Conservation (phyloP, 164 flowering plant species). For the Chimonanthus salicifolius region DNA sequence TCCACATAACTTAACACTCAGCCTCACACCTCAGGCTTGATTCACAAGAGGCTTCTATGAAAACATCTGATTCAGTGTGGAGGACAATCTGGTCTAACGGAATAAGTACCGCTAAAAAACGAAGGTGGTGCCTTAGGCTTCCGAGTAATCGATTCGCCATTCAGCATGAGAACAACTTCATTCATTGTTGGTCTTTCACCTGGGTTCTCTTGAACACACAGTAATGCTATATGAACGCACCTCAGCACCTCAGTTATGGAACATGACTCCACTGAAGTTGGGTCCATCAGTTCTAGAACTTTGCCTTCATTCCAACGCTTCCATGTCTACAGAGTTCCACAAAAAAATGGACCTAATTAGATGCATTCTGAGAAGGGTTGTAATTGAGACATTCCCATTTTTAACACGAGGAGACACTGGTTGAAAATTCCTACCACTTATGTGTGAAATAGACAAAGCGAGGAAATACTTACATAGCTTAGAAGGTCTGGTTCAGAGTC, state of each 20-base stretch:
- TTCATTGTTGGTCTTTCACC: neutral
- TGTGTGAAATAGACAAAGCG: neutral
- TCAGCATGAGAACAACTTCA: constrained; percentile 1
- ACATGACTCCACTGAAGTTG: neutral
- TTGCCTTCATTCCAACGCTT: neutral
- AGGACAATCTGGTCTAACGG: neutral
- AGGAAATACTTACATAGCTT: neutral
- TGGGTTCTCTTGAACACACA: constrained; percentile 5
- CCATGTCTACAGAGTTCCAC: constrained; percentile 2
- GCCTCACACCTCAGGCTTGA: too few species aligned
- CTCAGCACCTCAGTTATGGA: neutral
- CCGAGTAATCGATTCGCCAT: neutral
- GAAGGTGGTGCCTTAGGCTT: neutral
- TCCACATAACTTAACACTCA: too few species aligned
- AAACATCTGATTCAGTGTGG: neutral
- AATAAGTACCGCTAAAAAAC: neutral
- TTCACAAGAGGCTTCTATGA: too few species aligned
- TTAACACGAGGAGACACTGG: too few species aligned
- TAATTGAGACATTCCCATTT: neutral
- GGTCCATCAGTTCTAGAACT: neutral
- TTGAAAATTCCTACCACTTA: too few species aligned
- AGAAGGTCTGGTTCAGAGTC: neutral
- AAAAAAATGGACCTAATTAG: neutral
- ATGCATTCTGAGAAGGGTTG: constrained; percentile 8
- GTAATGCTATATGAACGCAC: constrained; percentile 6